Percentiles rank a stretch among this genome's conserved stretches.
Evolutionary conservation across 116 monocot genomes (phyloP).

Genomic region (Cymodocea nodosa): DNA sequence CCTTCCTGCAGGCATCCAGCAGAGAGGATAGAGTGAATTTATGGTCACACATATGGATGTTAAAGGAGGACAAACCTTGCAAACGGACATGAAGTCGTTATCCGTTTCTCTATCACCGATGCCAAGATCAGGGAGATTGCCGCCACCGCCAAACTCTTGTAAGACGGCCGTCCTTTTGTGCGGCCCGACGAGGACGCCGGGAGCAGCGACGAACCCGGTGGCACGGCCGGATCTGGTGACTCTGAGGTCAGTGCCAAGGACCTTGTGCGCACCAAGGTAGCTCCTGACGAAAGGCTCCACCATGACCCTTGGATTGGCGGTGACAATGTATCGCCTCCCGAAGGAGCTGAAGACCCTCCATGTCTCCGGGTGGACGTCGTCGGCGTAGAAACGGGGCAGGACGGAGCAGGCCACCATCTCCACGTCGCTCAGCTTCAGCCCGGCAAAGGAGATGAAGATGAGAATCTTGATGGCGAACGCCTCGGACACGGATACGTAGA

Average conservation of each 20-base stretch:
- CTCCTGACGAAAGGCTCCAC: conserved; percentile 52
- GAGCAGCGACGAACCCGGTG: conserved; percentile 47
- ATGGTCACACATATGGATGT: no score
- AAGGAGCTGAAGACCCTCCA: conserved; percentile 69
- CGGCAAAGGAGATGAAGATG: conserved; percentile 46
- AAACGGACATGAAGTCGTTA: conserved; percentile 54
- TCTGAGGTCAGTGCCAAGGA: conserved; percentile 68
- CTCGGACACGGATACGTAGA: conserved; percentile 56
- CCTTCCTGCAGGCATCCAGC: no score
- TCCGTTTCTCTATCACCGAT: conserved; percentile 58
- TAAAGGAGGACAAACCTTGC: conserved; percentile 34
- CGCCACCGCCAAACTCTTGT: conserved; percentile 15
- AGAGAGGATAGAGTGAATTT: no score
- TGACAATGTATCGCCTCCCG: conserved; percentile 37
- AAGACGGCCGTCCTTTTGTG: conserved; percentile 25
- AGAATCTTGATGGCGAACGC: conserved; percentile 43
- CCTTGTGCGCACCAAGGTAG: conserved; percentile 61
- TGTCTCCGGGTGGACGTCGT: conserved; percentile 67
- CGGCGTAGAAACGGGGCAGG: conserved; percentile 68
- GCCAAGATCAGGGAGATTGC: conserved; percentile 32
- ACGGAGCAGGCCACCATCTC: conserved; percentile 67
- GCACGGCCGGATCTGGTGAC: conserved; percentile 44
- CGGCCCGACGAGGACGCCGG: conserved; percentile 53
- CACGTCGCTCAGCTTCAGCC: conserved; percentile 39
- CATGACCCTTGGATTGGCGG: conserved; percentile 63